Conservation (phyloP, 2,329 filamentous ascomycete genomes). For the Phialocephala sp. region DNA sequence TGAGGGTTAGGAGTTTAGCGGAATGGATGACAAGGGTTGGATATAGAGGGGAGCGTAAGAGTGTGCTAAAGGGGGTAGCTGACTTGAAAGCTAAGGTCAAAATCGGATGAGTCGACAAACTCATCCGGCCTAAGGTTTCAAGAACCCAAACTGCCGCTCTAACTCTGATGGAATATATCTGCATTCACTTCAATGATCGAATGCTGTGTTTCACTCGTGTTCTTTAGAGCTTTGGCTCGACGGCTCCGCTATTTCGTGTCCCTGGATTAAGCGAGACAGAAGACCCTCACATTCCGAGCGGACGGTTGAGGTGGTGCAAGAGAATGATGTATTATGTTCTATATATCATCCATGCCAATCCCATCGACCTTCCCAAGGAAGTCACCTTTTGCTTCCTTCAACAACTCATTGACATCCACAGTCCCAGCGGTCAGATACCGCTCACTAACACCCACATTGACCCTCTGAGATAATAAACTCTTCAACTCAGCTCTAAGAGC, state of each 20-base stretch:
- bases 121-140: no score
- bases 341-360: constrained; percentile 42
- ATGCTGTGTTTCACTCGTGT: no score
- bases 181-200: no score
- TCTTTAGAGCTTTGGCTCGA: no score
- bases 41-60: constrained; percentile 21
- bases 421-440: constrained; percentile 81
- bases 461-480: constrained; percentile 70
- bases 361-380: constrained; percentile 44
- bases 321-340: constrained; percentile 4
- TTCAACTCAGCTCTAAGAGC: constrained; percentile 74
- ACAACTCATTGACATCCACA: constrained; percentile 80
- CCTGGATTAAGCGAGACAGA: no score
- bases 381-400: constrained; percentile 65
- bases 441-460: constrained; percentile 89
- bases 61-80: constrained; percentile 19
- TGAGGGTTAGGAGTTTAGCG: constrained; percentile 19
- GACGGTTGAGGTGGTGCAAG: background rate
- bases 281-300: no score
- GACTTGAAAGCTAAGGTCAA: constrained; percentile 5
- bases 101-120: no score
- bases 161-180: no score
- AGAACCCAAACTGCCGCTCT: no score
- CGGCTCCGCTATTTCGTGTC: no score
- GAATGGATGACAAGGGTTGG: constrained; percentile 27